A percentile compares a stretch with the other conserved stretches of the same genome.
These are phyloP conservation scores for Avena insularis DNA, from an alignment of 176 grass and related monocot species.

Conservation along the genomic window DNA sequence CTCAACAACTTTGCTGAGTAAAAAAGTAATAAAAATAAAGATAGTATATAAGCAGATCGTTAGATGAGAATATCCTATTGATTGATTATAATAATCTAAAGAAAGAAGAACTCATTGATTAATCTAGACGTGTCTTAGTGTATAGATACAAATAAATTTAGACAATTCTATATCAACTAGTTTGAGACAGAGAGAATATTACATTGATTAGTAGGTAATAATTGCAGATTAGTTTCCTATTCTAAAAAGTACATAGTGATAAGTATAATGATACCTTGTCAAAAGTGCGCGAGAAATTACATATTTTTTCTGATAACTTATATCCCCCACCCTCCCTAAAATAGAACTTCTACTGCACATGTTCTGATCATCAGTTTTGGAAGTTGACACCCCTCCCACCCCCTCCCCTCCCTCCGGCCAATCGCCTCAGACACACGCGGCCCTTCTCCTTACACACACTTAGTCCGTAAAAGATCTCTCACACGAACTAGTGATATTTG, in stretches of 20 bases:
- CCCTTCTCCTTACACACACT: not conserved
- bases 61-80: not conserved
- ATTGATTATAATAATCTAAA: not conserved
- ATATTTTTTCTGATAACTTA: not conserved
- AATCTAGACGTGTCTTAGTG: no score
- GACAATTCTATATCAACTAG: no score
- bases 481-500: not conserved
- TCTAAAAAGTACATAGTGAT: not conserved
- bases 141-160: no score
- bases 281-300: not conserved
- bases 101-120: no score
- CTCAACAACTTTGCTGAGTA: not conserved
- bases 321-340: no score
- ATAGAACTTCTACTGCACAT: not conserved
- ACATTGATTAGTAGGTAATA: not conserved
- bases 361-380: not conserved
- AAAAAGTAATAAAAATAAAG: no score
- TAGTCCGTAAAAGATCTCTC: not conserved
- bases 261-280: not conserved
- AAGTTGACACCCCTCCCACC: no score
- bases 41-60: no score
- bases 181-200: no score
- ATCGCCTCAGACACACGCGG: not conserved
- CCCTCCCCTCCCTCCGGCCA: not conserved
- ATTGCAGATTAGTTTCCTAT: not conserved